phyloP scores from a whole-genome alignment of 2,329 filamentous ascomycete genomes.

The Fusarium newnesense region DNA sequence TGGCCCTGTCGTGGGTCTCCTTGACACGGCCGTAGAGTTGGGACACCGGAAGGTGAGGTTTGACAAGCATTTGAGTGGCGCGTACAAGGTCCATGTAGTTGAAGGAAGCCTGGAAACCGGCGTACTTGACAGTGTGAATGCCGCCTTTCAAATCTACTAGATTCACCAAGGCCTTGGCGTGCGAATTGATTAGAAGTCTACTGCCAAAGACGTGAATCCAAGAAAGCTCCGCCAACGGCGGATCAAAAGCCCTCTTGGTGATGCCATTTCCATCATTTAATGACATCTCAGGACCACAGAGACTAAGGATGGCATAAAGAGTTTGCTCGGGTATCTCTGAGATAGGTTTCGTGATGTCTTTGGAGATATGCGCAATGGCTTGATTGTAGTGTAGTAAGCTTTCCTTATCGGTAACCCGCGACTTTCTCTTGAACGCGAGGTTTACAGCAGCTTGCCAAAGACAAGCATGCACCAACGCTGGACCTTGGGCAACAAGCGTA shows the following conservation, averaged over 20 bases:
- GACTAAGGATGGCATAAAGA: slow-evolving; percentile 7
- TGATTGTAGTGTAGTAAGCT: slow-evolving; percentile 1
- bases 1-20: background rate
- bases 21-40: background rate
- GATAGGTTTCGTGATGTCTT: background rate
- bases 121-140: background rate
- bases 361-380: background rate
- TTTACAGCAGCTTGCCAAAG: slow-evolving; percentile 12
- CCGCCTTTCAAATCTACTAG: slow-evolving; percentile 8
- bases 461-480: background rate
- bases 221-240: background rate
- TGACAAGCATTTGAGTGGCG: background rate
- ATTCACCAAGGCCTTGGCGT: background rate
- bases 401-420: background rate
- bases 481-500: slow-evolving; percentile 1
- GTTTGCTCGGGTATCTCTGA: slow-evolving; percentile 2
- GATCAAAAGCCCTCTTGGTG: background rate
- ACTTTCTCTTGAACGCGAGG: background rate
- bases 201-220: slow-evolving; percentile 18
- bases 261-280: background rate
- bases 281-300: background rate
- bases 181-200: background rate
- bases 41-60: background rate
- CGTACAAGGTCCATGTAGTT: slow-evolving; percentile 16
- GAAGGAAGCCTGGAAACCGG: slow-evolving; percentile 6